Conservation (phyloP, 1,139 yeast species). For the Spathaspora sp. region DNA sequence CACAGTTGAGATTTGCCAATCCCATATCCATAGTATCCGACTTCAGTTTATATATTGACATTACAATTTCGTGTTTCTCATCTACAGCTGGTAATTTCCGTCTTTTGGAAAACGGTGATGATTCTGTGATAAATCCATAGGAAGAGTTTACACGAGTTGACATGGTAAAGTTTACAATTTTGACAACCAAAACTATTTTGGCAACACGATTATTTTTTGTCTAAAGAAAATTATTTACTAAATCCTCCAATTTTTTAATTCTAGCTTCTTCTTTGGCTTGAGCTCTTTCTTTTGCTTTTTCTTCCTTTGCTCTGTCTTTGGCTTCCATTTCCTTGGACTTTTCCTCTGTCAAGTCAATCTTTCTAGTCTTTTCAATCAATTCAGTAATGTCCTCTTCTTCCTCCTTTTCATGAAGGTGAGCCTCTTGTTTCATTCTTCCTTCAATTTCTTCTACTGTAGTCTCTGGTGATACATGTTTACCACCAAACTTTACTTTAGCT, state of each 20-base stretch:
- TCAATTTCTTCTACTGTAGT: slow-evolving; percentile 14
- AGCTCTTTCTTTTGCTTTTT: neutral
- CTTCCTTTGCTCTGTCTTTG: neutral
- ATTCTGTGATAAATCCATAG: slow-evolving; percentile 1
- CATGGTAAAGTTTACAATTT: neutral
- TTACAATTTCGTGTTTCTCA: slow-evolving; percentile 9
- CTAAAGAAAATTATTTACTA: neutral
- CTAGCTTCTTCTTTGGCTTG: neutral
- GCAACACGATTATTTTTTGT: neutral
- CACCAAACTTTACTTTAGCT: slow-evolving; percentile 15
- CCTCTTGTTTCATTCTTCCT: slow-evolving; percentile 11
- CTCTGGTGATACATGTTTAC: slow-evolving; percentile 1
- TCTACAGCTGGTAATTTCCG: slow-evolving; percentile 2
- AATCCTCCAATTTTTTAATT: neutral
- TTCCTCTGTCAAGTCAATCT: neutral
- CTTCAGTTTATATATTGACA: slow-evolving; percentile 12
- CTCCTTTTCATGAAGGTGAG: slow-evolving; percentile 9
- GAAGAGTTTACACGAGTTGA: neutral
- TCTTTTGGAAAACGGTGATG: neutral
- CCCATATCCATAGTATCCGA: slow-evolving; percentile 13
- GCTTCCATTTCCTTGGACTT: too few species aligned
- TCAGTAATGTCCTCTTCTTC: slow-evolving; percentile 6
- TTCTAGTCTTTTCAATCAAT: slow-evolving; percentile 1
- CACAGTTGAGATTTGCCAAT: slow-evolving; percentile 10
- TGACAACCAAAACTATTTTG: slow-evolving; percentile 1